A percentile compares a stretch with the other conserved stretches of the same genome.
Conservation (phyloP, 306 rosid genomes). For the Vigna unguiculata region DNA sequence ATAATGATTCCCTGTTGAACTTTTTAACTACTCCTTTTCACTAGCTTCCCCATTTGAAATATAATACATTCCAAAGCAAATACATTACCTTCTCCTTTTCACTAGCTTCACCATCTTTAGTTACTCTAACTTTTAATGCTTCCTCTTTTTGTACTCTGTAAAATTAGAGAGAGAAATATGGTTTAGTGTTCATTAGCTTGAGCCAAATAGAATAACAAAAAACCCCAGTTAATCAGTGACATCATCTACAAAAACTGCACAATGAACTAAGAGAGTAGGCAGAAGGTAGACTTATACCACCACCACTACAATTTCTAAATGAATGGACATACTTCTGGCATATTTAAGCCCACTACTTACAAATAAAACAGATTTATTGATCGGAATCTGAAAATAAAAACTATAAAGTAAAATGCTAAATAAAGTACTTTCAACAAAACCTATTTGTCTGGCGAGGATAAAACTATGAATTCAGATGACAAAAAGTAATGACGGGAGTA, state of each 20-base stretch:
- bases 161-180: conserved; percentile 36
- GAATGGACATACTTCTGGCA: background rate
- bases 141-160: conserved; percentile 88
- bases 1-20: conserved; percentile 25
- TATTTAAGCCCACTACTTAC: conserved; percentile 13
- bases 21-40: conserved; percentile 89
- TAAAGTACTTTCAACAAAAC: conserved; percentile 12
- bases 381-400: conserved; percentile 12
- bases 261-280: conserved; percentile 34
- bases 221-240: background rate
- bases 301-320: conserved; percentile 1
- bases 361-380: conserved; percentile 24
- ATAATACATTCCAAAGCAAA: no score
- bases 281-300: conserved; percentile 9
- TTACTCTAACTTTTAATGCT: conserved; percentile 84
- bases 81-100: conserved; percentile 89
- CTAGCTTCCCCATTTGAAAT: conserved; percentile 55
- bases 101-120: conserved; percentile 73
- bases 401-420: conserved; percentile 14
- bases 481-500: background rate
- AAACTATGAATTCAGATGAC: conserved; percentile 10
- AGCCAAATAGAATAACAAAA: conserved; percentile 33
- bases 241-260: conserved; percentile 24
- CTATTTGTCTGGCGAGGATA: background rate
- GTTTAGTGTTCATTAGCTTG: conserved; percentile 24